phyloP scores from a whole-genome alignment of 257 asterid species.

The Jacaranda mimosifolia region DNA sequence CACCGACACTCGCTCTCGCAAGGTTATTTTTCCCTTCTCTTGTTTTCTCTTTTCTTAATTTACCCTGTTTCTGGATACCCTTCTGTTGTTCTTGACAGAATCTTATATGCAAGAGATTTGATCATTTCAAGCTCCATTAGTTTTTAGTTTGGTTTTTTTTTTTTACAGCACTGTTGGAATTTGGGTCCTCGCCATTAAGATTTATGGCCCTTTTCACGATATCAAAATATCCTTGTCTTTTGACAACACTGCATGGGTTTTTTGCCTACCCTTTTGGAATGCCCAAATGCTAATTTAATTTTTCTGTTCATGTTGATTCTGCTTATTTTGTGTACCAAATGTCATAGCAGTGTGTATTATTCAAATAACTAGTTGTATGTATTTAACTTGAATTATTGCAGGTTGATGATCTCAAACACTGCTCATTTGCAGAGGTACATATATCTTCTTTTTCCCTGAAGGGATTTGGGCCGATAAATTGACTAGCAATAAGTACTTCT shows the following conservation, averaged over 20 bases:
- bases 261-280: neutral
- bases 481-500: neutral
- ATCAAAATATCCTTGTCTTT: neutral
- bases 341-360: neutral
- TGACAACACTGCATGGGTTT: neutral
- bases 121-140: neutral
- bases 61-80: neutral
- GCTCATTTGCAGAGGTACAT: slow-evolving; percentile 83
- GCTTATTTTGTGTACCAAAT: neutral
- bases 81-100: neutral
- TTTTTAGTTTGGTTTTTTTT: neutral
- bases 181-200: neutral
- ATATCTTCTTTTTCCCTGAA: neutral
- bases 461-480: neutral
- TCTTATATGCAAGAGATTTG: neutral
- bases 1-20: slow-evolving; percentile 84
- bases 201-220: neutral
- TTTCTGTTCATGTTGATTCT: neutral
- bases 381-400: slow-evolving; percentile 42
- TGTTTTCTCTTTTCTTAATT: neutral
- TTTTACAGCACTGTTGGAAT: neutral
- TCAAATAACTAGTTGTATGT: neutral
- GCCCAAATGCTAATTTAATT: neutral
- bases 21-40: slow-evolving; percentile 52
- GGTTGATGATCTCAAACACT: slow-evolving; percentile 87